Percentiles rank a stretch among this genome's conserved stretches.
Conservation (phyloP, 2,329 filamentous ascomycete species). For the Orbilia ellipsospora region DNA sequence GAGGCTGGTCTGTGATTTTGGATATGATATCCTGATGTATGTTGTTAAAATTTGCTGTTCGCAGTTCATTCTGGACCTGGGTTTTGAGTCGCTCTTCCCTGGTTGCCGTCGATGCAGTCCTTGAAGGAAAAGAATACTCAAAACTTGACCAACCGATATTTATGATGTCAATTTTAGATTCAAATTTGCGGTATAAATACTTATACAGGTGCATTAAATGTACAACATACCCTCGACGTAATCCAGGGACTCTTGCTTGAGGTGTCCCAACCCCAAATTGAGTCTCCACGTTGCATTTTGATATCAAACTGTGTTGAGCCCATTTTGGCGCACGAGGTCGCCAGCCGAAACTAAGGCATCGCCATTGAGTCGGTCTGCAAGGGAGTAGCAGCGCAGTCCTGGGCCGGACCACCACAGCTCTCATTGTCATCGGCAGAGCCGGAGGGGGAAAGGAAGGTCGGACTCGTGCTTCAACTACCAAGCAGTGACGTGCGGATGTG, state of each 20-base stretch:
- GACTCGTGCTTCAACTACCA: too few species aligned
- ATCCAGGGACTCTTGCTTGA: neutral
- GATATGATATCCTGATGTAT: too few species aligned
- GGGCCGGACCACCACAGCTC: neutral
- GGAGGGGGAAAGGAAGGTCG: neutral
- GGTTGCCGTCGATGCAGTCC: too few species aligned
- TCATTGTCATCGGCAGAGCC: slow-evolving; percentile 37
- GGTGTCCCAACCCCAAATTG: neutral
- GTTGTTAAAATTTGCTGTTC: too few species aligned
- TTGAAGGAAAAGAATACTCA: too few species aligned
- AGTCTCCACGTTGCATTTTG: slow-evolving; percentile 23
- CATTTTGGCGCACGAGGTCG: neutral
- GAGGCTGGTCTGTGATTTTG: too few species aligned
- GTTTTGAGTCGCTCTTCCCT: too few species aligned
- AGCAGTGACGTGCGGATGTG: too few species aligned
- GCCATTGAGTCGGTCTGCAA: slow-evolving; percentile 12
- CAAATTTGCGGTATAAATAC: neutral
- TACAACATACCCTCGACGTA: neutral
- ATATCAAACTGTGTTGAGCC: slow-evolving; percentile 16
- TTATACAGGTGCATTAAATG: neutral
- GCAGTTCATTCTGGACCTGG: too few species aligned
- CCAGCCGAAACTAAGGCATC: slow-evolving; percentile 6
- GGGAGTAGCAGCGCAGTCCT: neutral
- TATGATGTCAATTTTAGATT: too few species aligned
- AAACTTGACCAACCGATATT: too few species aligned